phyloP scores from a whole-genome alignment of 2,329 filamentous ascomycete species.

The Ustulina deusta region DNA sequence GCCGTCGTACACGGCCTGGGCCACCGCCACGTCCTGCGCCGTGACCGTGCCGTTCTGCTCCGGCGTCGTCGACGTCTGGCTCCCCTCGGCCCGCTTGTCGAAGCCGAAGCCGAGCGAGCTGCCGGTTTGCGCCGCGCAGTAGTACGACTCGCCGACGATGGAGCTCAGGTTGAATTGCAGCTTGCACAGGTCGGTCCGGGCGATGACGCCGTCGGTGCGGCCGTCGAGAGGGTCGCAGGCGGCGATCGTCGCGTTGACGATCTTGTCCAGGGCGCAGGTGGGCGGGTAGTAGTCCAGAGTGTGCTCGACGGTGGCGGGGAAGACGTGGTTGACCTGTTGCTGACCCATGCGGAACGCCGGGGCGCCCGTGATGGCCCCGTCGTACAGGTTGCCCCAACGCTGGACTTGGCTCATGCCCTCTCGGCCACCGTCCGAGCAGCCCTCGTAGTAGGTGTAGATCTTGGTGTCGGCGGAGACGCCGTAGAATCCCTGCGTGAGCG shows the following conservation, averaged over 20 bases:
- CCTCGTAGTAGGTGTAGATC: conserved; percentile 65
- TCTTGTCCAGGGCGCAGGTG: conserved; percentile 61
- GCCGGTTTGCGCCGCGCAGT: conserved; percentile 48
- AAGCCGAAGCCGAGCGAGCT: conserved; percentile 31
- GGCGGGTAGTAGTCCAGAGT: conserved; percentile 57
- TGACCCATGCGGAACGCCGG: conserved; percentile 59
- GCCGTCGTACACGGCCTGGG: conserved; percentile 52
- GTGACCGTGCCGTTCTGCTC: conserved; percentile 54
- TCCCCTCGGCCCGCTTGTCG: conserved; percentile 9
- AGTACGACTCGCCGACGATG: conserved; percentile 52
- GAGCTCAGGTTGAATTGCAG: conserved; percentile 52
- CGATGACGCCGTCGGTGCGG: conserved; percentile 64
- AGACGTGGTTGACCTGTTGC: conserved; percentile 58
- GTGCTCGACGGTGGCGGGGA: conserved; percentile 54
- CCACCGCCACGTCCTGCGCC: conserved; percentile 52
- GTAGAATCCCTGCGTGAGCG: conserved; percentile 57
- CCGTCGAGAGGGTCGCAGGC: conserved; percentile 68
- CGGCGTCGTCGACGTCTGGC: conserved; percentile 30
- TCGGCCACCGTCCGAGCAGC: conserved; percentile 61
- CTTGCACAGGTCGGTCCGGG: conserved; percentile 52
- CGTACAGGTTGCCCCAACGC: conserved; percentile 56
- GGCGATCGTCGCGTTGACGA: conserved; percentile 65
- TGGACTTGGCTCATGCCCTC: conserved; percentile 62
- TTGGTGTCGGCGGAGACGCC: conserved; percentile 42
- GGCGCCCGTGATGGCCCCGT: conserved; percentile 60